Evolutionary conservation across 352 stramenopile species (phyloP).

Genomic region (Phytophthora pistaciae): DNA sequence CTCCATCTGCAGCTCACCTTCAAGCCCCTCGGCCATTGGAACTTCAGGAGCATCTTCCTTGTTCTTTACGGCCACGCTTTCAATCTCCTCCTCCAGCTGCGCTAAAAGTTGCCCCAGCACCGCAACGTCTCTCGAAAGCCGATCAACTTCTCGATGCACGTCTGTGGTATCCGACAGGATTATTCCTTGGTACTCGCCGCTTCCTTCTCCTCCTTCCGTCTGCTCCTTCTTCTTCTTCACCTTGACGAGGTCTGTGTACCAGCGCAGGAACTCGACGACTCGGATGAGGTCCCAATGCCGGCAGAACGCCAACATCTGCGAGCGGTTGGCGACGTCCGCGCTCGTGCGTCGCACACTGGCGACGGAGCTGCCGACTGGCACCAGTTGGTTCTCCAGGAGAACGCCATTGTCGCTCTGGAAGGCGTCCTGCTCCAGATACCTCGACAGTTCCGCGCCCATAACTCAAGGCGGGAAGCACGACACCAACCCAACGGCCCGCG

Average conservation of each 20-base stretch:
- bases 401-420: constrained; percentile 52
- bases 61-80: constrained; percentile 10
- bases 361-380: constrained; percentile 1
- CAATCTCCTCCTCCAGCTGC: constrained; percentile 57
- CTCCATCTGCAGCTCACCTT: constrained; percentile 16
- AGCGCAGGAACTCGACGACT: constrained; percentile 65
- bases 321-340: constrained; percentile 50
- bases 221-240: constrained; percentile 14
- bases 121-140: constrained; percentile 39
- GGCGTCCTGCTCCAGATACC: constrained; percentile 52
- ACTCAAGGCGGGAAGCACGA: neutral
- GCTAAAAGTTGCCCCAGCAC: constrained; percentile 46
- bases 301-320: constrained; percentile 68
- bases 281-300: constrained; percentile 63
- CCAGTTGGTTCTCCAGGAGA: constrained; percentile 38
- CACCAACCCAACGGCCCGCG: neutral
- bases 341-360: constrained; percentile 42
- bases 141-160: constrained; percentile 43
- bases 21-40: constrained; percentile 1
- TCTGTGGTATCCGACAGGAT: constrained; percentile 34
- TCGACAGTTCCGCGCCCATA: constrained; percentile 60
- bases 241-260: constrained; percentile 57
- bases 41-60: constrained; percentile 1
- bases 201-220: constrained; percentile 13
- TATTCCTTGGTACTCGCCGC: neutral